Base-by-base conservation (phyloP, 768 basidiomycete genomes). In the Mycena olivaceomarginata region DNA sequence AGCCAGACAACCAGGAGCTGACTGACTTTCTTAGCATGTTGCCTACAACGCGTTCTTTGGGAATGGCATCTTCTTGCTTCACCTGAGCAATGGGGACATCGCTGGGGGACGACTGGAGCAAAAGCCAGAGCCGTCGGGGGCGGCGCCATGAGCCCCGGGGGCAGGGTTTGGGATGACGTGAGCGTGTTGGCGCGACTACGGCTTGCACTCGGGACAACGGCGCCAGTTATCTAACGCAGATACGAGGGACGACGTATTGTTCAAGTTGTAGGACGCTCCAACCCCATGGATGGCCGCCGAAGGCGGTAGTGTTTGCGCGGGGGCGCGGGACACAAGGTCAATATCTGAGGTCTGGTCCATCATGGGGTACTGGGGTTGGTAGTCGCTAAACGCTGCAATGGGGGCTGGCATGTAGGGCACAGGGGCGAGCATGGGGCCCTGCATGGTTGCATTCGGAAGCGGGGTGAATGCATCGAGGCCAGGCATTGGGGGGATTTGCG, bases 21-120 rank as follows among this genome's bases (percentile, higher is more conserved):
- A 83, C 91, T 83, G 80, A 94, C 94, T 90, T 89, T 82, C 88
- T 89, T 53, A 91, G 83, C 86, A 91, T 87, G 80, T 87, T 88
- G 15, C 89, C 88, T 46, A 91, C 87, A 37, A 87, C 83, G 88
- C 85, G 80, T 66, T 81, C 76, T 16, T 81, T 75, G 16, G 81
- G 68, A 10, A 73, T 69, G 20, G 70, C 72, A 15, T 84, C 82
- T 74, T 84, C 84, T 51, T 83, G 80, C 62, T 79, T 84, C 41
- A 70, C 71, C 15, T 16, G 60, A 41, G 43, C 31, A 22, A 53
- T 7, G 10, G 69, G 22, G 37, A 25, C 62, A 41, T 75, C 68
- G 16, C 53, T 22, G 46, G 8, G 8, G 11, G 40, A 51, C 10
- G 46, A 31, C 46, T 2, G 72, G 68, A 31, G 62, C 70, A 60